Conservation (phyloP, 1,284 basidiomycete genomes). For the Grifola frondosa region DNA sequence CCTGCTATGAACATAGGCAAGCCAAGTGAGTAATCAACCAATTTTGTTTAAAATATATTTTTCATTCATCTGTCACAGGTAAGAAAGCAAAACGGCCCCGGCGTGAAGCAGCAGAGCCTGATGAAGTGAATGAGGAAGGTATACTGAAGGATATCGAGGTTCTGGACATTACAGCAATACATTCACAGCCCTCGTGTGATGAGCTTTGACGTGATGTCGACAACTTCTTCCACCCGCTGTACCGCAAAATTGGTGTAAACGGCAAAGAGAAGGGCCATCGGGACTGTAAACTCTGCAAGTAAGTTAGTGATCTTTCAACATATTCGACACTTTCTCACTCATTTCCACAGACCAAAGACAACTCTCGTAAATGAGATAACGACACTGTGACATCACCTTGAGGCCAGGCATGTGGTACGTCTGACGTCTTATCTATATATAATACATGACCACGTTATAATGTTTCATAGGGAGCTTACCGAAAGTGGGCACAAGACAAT, state of each 20-base stretch:
- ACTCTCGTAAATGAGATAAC: slow-evolving; percentile 14
- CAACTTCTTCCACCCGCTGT: neutral
- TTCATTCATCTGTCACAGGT: too few relatives aligned
- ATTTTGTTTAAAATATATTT: too few relatives aligned
- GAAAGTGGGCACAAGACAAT: neutral
- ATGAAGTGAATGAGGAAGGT: slow-evolving; percentile 1
- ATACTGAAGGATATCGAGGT: slow-evolving; percentile 5
- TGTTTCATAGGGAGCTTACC: neutral
- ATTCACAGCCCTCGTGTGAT: neutral
- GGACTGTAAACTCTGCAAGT: slow-evolving; percentile 1
- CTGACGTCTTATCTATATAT: too few relatives aligned
- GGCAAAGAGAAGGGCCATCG: neutral
- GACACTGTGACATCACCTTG: neutral
- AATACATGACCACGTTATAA: slow-evolving; percentile 12
- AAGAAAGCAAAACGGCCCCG: too few relatives aligned
- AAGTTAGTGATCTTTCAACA: neutral
- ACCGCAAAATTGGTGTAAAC: neutral
- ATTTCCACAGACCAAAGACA: slow-evolving; percentile 28
- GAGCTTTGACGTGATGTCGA: neutral
- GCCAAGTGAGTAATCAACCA: too few relatives aligned
- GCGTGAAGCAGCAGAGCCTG: too few relatives aligned
- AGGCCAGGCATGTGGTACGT: neutral
- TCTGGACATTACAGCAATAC: neutral
- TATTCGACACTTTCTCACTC: neutral
- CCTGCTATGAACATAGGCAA: too few relatives aligned